Conservation (phyloP, 257 asterid species). For the Nicotiana paniculata region DNA sequence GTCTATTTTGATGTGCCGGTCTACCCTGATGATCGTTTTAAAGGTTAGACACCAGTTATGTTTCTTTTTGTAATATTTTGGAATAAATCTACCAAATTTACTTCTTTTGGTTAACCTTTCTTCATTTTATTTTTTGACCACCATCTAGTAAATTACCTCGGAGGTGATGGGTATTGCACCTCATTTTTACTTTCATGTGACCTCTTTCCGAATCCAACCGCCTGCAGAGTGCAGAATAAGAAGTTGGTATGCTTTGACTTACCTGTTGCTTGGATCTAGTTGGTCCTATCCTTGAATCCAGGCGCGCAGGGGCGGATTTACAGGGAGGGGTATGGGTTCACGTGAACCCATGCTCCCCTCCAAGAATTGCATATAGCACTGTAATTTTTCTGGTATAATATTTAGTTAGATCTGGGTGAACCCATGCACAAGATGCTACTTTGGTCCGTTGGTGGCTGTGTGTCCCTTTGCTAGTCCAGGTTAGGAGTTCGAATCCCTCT, state of each 20-base stretch:
- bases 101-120: not conserved
- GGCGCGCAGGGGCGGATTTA: not conserved
- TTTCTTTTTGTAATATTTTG: not conserved
- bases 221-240: not conserved
- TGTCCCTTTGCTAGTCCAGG: no score
- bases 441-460: no score
- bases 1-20: slow-evolving; percentile 95
- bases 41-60: slow-evolving; percentile 40
- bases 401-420: no score
- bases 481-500: no score
- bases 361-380: no score
- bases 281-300: not conserved
- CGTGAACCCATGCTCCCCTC: no score
- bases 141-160: not conserved
- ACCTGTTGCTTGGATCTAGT: not conserved
- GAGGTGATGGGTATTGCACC: not conserved
- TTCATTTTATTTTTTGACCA: not conserved
- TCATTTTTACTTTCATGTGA: not conserved
- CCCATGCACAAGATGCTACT: no score
- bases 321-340: no score
- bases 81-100: not conserved
- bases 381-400: no score
- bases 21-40: slow-evolving; percentile 92
- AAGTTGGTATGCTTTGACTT: not conserved
- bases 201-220: not conserved